phyloP scores from a whole-genome alignment of 352 stramenopile genomes.

The Phytophthora pseudosyringae region DNA sequence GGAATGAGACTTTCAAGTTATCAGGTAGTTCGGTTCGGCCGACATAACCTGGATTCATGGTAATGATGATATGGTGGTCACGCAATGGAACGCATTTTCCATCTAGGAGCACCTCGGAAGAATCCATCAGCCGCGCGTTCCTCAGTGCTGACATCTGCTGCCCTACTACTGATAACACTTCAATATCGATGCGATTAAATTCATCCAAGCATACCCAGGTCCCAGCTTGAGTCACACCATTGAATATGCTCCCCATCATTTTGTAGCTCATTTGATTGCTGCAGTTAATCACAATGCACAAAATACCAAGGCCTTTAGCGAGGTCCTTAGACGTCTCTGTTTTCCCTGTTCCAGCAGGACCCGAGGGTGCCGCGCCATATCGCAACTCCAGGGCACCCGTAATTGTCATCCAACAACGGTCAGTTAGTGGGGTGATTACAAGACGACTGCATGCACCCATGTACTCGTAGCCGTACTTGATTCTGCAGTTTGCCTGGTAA shows the following conservation, averaged over 20 bases:
- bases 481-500: slow-evolving; percentile 67
- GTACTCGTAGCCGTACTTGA: slow-evolving; percentile 93
- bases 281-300: slow-evolving; percentile 97
- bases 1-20: slow-evolving; percentile 87
- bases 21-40: slow-evolving; percentile 85
- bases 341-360: slow-evolving; percentile 92
- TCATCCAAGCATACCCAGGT: slow-evolving; percentile 90
- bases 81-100: slow-evolving; percentile 57
- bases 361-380: slow-evolving; percentile 90
- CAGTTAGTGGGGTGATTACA: slow-evolving; percentile 94
- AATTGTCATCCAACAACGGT: slow-evolving; percentile 95
- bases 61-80: slow-evolving; percentile 87
- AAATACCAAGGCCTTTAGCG: slow-evolving; percentile 89
- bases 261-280: slow-evolving; percentile 95
- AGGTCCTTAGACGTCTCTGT: slow-evolving; percentile 96
- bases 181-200: slow-evolving; percentile 92
- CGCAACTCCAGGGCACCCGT: slow-evolving; percentile 88
- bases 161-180: slow-evolving; percentile 88
- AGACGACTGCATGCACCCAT: slow-evolving; percentile 90
- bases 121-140: slow-evolving; percentile 48
- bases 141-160: slow-evolving; percentile 84
- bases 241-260: slow-evolving; percentile 89
- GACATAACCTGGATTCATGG: slow-evolving; percentile 89
- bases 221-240: slow-evolving; percentile 78
- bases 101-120: slow-evolving; percentile 58